phyloP scores from a whole-genome alignment of 805 yeast genomes.

The Sungouiozyma ichnusensis region DNA sequence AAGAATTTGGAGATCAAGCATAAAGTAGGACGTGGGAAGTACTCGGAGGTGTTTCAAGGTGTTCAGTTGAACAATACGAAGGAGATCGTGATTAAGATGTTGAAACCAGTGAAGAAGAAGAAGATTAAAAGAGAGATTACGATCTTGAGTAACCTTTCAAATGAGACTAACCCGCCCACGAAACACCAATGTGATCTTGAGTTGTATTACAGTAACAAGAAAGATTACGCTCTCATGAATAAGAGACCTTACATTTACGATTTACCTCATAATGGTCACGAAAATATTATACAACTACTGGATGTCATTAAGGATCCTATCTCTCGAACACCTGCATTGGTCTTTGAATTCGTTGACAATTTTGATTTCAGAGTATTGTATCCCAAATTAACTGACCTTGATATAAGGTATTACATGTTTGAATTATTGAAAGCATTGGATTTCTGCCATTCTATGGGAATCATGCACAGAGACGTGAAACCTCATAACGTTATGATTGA shows the following conservation, averaged over 20 bases:
- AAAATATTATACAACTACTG: slow-evolving; percentile 63
- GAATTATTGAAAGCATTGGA: slow-evolving; percentile 77
- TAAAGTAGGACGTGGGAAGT: slow-evolving; percentile 88
- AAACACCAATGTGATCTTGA: slow-evolving; percentile 15
- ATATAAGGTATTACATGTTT: slow-evolving; percentile 73
- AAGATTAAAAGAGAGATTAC: slow-evolving; percentile 85
- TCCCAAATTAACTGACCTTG: slow-evolving; percentile 63
- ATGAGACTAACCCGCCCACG: slow-evolving; percentile 24
- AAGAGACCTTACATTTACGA: slow-evolving; percentile 21
- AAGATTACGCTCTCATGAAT: slow-evolving; percentile 17
- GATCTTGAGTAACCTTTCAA: slow-evolving; percentile 68
- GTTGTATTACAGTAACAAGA: slow-evolving; percentile 22
- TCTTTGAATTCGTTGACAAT: slow-evolving; percentile 77
- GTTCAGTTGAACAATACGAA: slow-evolving; percentile 52
- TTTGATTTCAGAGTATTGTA: slow-evolving; percentile 74
- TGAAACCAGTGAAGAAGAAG: slow-evolving; percentile 88
- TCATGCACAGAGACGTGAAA: slow-evolving; percentile 91
- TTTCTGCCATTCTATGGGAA: slow-evolving; percentile 88
- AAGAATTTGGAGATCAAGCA: slow-evolving; percentile 63
- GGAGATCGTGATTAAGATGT: slow-evolving; percentile 73
- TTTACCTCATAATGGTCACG: slow-evolving; percentile 32
- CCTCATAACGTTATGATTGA: slow-evolving; percentile 96
- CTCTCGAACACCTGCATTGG: slow-evolving; percentile 74
- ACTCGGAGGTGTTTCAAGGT: slow-evolving; percentile 91
- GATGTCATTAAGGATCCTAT: slow-evolving; percentile 77